phyloP scores from a whole-genome alignment of 371 early-diverging fungal genomes.

The Syncephalastrum contaminatum region DNA sequence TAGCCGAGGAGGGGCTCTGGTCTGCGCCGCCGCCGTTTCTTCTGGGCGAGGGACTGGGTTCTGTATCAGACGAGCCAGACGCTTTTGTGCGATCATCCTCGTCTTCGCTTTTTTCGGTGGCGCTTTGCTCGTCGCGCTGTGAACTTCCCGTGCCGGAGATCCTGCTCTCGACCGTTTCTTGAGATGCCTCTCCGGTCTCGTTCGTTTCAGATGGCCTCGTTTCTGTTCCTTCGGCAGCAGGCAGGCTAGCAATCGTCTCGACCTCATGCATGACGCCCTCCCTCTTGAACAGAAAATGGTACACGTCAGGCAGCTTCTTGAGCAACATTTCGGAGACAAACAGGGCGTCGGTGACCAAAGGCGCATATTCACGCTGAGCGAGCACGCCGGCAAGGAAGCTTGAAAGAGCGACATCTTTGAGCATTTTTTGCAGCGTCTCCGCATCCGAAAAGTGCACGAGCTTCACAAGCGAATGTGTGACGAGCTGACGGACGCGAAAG shows the following conservation, averaged over 20 bases:
- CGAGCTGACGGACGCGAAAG: slow-evolving; percentile 54
- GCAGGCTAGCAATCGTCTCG: slow-evolving; percentile 39
- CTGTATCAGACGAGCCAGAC: slow-evolving; percentile 4
- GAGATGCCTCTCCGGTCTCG: slow-evolving; percentile 1
- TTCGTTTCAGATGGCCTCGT: slow-evolving; percentile 4
- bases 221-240: slow-evolving; percentile 12
- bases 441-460: slow-evolving; percentile 45
- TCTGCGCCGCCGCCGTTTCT: slow-evolving; percentile 7
- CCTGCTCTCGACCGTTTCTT: slow-evolving; percentile 5
- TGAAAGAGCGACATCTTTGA: slow-evolving; percentile 51
- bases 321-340: slow-evolving; percentile 56
- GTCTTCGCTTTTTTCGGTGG: slow-evolving; percentile 8
- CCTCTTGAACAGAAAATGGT: slow-evolving; percentile 54
- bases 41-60: not conserved
- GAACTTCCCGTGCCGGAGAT: slow-evolving; percentile 3
- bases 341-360: slow-evolving; percentile 54
- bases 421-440: slow-evolving; percentile 29
- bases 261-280: slow-evolving; percentile 68
- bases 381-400: slow-evolving; percentile 62
- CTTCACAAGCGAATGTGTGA: slow-evolving; percentile 56
- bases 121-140: slow-evolving; percentile 6
- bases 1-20: not conserved
- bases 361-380: slow-evolving; percentile 58
- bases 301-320: slow-evolving; percentile 54
- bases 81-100: slow-evolving; percentile 17